Percentiles rank a stretch among this genome's conserved stretches.
phyloP scores from a whole-genome alignment of 768 basidiomycete species.

The Amanita subjunquillea region DNA sequence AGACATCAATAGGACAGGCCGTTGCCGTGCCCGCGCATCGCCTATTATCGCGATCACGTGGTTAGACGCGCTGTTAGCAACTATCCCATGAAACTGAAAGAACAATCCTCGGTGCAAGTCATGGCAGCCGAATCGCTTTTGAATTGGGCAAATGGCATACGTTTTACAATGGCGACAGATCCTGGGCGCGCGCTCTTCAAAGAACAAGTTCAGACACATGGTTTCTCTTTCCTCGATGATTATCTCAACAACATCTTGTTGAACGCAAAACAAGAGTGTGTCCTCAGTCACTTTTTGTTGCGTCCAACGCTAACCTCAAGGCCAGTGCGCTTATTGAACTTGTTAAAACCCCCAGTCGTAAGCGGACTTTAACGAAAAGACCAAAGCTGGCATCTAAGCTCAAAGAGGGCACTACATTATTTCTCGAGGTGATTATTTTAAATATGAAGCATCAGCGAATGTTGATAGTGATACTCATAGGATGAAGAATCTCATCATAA shows the following conservation, averaged over 20 bases:
- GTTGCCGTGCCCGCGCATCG: not conserved
- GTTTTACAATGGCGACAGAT: constrained; percentile 61
- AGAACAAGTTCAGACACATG: constrained; percentile 65
- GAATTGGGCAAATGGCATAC: constrained; percentile 59
- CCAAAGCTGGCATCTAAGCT: constrained; percentile 39
- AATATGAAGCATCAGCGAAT: constrained; percentile 8
- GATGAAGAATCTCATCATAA: not conserved
- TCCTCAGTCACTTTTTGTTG: not conserved
- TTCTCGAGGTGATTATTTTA: constrained; percentile 37
- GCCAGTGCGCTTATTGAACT: constrained; percentile 65
- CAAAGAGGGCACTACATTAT: constrained; percentile 26
- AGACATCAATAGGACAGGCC: not conserved
- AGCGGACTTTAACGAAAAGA: constrained; percentile 43
- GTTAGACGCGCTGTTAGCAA: constrained; percentile 2
- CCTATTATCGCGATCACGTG: constrained; percentile 9
- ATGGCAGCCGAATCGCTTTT: constrained; percentile 46
- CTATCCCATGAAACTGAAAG: not conserved
- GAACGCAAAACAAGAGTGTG: constrained; percentile 59
- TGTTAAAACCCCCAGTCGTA: constrained; percentile 77
- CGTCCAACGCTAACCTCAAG: not conserved
- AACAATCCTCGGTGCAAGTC: constrained; percentile 6
- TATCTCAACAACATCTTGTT: constrained; percentile 67
- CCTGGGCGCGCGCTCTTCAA: constrained; percentile 61
- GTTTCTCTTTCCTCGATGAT: constrained; percentile 71
- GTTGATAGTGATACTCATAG: not conserved